Percentiles rank a stretch among this genome's conserved stretches.
phyloP scores from a whole-genome alignment of 768 basidiomycete species.

The Xanthoconium stramineum region DNA sequence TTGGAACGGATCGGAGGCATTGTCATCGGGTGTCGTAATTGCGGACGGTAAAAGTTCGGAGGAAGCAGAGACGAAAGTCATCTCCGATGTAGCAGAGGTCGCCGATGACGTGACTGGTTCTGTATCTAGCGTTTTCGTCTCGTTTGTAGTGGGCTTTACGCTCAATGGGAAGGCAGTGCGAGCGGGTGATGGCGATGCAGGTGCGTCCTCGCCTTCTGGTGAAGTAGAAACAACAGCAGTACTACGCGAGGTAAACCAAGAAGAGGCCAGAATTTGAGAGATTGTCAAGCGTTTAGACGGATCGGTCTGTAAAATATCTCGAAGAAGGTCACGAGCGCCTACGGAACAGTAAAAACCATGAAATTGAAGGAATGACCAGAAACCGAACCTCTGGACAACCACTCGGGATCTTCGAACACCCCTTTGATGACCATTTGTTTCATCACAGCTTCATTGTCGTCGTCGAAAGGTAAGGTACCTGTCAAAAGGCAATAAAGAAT shows the following conservation, averaged over 20 bases:
- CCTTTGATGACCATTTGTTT: conserved; percentile 78
- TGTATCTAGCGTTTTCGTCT: conserved; percentile 10
- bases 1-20: conserved; percentile 41
- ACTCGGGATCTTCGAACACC: conserved; percentile 88
- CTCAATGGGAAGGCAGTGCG: conserved; percentile 30
- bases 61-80: conserved; percentile 53
- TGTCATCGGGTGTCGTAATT: conserved; percentile 57
- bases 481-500: conserved; percentile 89
- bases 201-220: conserved; percentile 14
- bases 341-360: conserved; percentile 9
- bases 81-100: conserved; percentile 35
- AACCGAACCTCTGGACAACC: conserved; percentile 76
- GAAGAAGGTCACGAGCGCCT: conserved; percentile 88
- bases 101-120: conserved; percentile 47
- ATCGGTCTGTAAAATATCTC: conserved; percentile 73
- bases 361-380: not conserved
- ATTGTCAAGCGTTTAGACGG: conserved; percentile 73
- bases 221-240: conserved; percentile 1
- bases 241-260: conserved; percentile 69
- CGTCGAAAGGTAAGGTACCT: conserved; percentile 87
- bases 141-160: conserved; percentile 15
- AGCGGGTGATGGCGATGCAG: conserved; percentile 32
- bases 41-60: conserved; percentile 50
- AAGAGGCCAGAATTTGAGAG: conserved; percentile 78
- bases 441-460: conserved; percentile 85